Base-by-base conservation (phyloP, 768 basidiomycete species). In the Sarcomyxa edulis region DNA sequence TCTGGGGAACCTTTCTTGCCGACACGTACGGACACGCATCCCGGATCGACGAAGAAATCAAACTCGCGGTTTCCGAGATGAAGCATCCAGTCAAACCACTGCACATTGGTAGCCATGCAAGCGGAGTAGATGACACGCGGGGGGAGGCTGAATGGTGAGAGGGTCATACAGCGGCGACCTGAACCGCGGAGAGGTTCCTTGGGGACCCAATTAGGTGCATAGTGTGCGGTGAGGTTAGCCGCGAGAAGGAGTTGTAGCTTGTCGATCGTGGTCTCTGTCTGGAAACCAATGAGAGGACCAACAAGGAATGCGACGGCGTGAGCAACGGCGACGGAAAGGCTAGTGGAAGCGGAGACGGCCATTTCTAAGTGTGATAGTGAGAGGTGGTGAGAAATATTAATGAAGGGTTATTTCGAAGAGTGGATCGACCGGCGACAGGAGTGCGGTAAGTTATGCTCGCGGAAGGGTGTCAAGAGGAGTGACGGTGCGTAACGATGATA, bases 31-130 rank as follows among this genome's bases (percentile, higher is more conserved):
- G 81, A 81, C 47, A 90, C 75, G 55, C 75, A 79, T 44, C 84
- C 86, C 46, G 87, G 87, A 56, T 89, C 83, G 49, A 87, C 73
- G 59, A 84, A 82, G 44, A 90, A 72, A 58, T 89, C 86, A 53
- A 89, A 80, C 61, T 84, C 81, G 41, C 65, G 61, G 47, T 74
- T 71, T 8, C 86, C 84, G 32, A 89, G 74, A 42, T 72, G 65
- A 32, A 69, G 49, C 38, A 87, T 84, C 87, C 87, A 90, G 54
- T 84, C 77, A 42, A 79, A 78, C 87, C 87, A 90, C 51, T 84
- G 81, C 22, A 89, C 70, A 42, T 76, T 76, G 26, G 81, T 67
- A 16, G 77, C 66, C 39, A 79, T 64, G 59, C 86, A 88, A 10
- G 85, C 81, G 38, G 75, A 61, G 62, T 86, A 78, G 51, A 89